Base-by-base conservation (phyloP, 2,329 filamentous ascomycete species). In the Aspergillus pseudotamarii region DNA sequence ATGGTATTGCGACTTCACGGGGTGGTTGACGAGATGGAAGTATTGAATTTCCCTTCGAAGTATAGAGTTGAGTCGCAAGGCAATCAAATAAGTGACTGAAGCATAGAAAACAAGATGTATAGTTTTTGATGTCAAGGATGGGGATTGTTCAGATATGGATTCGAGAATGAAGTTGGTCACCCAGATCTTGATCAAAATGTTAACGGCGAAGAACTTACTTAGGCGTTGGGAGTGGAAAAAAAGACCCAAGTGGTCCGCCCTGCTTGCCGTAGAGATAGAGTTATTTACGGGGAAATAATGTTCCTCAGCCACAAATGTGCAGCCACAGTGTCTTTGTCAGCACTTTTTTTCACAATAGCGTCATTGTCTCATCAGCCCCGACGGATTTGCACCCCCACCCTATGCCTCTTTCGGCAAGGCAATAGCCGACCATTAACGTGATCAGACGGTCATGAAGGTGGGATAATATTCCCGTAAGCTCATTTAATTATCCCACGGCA, bases 301-400 rank as follows among this genome's bases (percentile, higher is more conserved):
- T 38, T 23, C 32, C 34, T 19, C 21, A 55, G 51, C 51, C 41
- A 54, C 50, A 50, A 0, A 6, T 12, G 9, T 50, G 57, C 12
- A 64, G 63, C 61, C 64, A 64, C 54, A 36, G 30, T 3, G 8
- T 12, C 28, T 14, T 62, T 6, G 12, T 59, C 32, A 54, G 23
- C 28, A 59, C 45, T n/a, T n/a, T 38, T 2, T 19, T 28, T 55
- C 23, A 34, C 6, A 5, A 36, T 26, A 54, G 51, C 51, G 32
- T 55, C 51, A 55, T 55, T 16, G 21, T 23, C 21, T 23, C 51
- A 28, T 65, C 46, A 58, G 30, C 4, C 19, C 55, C 61, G 59
- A 65, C 61, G 30, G 58, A 58, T 60, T 62, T 55, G 41, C 48
- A 73, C 74, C 74, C 74, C 74, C 74, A 75, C 74, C 53, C 73